These are phyloP conservation scores for Abeoforma whisleri DNA, from an alignment of 78 protist species.

Conservation along the genomic window DNA sequence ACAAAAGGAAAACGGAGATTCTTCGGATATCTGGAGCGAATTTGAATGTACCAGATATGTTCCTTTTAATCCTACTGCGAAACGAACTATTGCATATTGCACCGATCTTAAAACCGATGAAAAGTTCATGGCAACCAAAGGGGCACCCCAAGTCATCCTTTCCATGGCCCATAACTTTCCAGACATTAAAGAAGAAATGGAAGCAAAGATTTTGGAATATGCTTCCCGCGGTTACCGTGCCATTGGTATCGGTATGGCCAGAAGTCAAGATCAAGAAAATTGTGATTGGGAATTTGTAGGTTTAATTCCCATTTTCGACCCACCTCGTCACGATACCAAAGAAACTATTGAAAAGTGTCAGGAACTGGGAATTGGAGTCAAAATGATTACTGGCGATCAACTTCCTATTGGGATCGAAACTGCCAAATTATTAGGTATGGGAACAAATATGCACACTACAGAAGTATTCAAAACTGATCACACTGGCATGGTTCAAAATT, in stretches of 20 bases:
- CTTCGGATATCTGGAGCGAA: neutral
- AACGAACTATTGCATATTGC: slow-evolving; percentile 40
- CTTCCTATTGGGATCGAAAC: slow-evolving; percentile 72
- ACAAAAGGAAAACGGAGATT: no score
- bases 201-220: slow-evolving; percentile 50
- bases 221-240: slow-evolving; percentile 70
- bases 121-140: slow-evolving; percentile 52
- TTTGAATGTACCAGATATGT: neutral
- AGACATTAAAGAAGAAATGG: slow-evolving; percentile 37
- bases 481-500: no score
- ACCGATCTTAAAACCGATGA: slow-evolving; percentile 46
- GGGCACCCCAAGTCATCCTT: slow-evolving; percentile 73
- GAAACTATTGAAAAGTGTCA: slow-evolving; percentile 55
- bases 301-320: slow-evolving; percentile 71
- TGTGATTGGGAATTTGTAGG: slow-evolving; percentile 63
- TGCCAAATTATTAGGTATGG: slow-evolving; percentile 59
- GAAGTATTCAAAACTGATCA: slow-evolving; percentile 45
- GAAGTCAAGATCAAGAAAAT: slow-evolving; percentile 21
- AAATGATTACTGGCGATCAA: slow-evolving; percentile 90
- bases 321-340: slow-evolving; percentile 78
- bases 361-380: slow-evolving; percentile 67
- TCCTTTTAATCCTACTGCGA: slow-evolving; percentile 70
- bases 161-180: slow-evolving; percentile 43
- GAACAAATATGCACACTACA: slow-evolving; percentile 47
- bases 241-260: slow-evolving; percentile 44